Conservation (phyloP, 108 stramenopile species). For the Fistulifera pelliculosa region DNA sequence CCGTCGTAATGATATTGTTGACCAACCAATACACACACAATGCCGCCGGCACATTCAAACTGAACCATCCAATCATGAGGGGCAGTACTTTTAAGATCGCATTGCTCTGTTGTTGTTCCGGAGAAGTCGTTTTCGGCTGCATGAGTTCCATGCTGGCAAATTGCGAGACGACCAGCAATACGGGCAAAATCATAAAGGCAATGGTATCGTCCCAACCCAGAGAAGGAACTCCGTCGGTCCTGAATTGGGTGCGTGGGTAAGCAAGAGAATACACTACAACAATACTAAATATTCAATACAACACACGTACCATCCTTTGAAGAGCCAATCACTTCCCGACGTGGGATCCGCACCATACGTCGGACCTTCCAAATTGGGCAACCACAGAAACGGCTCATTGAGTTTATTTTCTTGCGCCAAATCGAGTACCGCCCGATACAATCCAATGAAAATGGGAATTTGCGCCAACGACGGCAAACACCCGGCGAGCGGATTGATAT, state of each 20-base stretch:
- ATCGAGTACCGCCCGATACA: slow-evolving; percentile 89
- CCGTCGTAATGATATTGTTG: slow-evolving; percentile 91
- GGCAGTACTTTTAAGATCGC: slow-evolving; percentile 86
- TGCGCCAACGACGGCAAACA: slow-evolving; percentile 89
- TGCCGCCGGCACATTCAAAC: slow-evolving; percentile 90
- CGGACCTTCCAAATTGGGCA: slow-evolving; percentile 95
- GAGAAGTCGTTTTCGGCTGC: slow-evolving; percentile 60
- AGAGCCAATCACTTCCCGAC: slow-evolving; percentile 83
- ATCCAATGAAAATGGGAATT: slow-evolving; percentile 94
- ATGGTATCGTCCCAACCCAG: slow-evolving; percentile 92
- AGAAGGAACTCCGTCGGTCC: slow-evolving; percentile 66
- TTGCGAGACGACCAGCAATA: slow-evolving; percentile 86
- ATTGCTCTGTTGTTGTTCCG: slow-evolving; percentile 51
- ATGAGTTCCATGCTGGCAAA: slow-evolving; percentile 82
- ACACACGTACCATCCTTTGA: slow-evolving; percentile 48
- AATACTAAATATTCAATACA: not conserved
- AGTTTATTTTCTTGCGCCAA: slow-evolving; percentile 83
- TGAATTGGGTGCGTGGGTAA: slow-evolving; percentile 6
- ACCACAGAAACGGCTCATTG: slow-evolving; percentile 91
- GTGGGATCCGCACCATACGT: slow-evolving; percentile 90
- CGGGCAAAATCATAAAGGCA: slow-evolving; percentile 69
- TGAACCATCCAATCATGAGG: slow-evolving; percentile 93
- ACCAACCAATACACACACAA: slow-evolving; percentile 94
- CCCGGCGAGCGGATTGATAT: slow-evolving; percentile 92
- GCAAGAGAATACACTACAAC: not conserved